Conservation (phyloP, 331 rosid species). For the Ulmus americana region DNA sequence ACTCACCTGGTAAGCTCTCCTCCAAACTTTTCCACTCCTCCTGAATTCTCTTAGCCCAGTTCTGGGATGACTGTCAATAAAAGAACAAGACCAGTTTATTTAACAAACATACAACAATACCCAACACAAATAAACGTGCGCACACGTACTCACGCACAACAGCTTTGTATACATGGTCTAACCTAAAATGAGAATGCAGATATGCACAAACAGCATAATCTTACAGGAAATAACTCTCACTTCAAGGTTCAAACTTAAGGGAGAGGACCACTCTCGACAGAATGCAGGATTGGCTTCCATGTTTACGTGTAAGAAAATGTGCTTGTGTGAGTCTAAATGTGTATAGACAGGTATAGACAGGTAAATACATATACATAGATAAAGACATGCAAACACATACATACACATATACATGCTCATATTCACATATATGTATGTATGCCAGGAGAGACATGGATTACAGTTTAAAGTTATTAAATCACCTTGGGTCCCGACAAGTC, state of each 20-base stretch:
- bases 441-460: background rate
- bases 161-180: too few species aligned
- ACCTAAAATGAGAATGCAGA: background rate
- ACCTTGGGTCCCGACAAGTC: slow-evolving; percentile 43
- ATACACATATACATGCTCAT: background rate
- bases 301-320: background rate
- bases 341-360: background rate
- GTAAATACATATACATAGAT: background rate
- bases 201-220: background rate
- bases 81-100: slow-evolving; percentile 2
- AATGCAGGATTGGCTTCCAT: background rate
- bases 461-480: slow-evolving; percentile 1
- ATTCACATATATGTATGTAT: background rate
- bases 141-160: background rate
- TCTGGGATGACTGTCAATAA: slow-evolving; percentile 43
- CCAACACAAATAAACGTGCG: background rate
- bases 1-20: slow-evolving; percentile 65
- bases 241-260: background rate
- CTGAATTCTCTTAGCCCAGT: slow-evolving; percentile 72
- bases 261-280: background rate
- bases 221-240: background rate
- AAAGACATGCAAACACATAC: background rate
- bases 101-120: background rate
- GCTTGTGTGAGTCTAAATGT: background rate
- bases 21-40: slow-evolving; percentile 79